These are phyloP conservation scores for Oryza coarctata DNA, from an alignment of 176 grass and related monocot species.

Conservation along the genomic window DNA sequence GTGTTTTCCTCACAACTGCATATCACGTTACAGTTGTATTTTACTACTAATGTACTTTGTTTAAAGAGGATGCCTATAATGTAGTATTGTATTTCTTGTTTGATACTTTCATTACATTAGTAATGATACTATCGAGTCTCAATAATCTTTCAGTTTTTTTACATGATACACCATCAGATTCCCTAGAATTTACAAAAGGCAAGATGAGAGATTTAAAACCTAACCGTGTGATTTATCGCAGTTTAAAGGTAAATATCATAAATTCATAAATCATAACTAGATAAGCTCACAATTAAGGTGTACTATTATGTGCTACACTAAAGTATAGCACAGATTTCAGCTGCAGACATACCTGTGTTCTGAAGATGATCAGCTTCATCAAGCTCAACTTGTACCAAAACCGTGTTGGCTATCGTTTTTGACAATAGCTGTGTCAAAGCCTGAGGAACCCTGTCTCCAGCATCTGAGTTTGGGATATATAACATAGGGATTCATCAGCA, in stretches of 20 bases:
- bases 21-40: constrained; percentile 37
- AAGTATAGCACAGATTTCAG: not conserved
- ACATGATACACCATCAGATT: not conserved
- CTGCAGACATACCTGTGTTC: not conserved
- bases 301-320: not conserved
- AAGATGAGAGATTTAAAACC: not conserved
- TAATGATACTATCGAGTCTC: constrained; percentile 19
- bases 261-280: not conserved
- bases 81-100: constrained; percentile 46
- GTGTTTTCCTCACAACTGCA: constrained; percentile 34
- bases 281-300: not conserved
- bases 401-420: not conserved
- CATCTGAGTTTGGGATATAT: not conserved
- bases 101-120: constrained; percentile 24
- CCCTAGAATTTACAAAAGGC: not conserved
- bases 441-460: not conserved
- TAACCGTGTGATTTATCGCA: constrained; percentile 6
- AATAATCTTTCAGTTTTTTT: not conserved
- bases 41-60: constrained; percentile 39
- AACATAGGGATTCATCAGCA: not conserved
- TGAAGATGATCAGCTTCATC: not conserved
- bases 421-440: not conserved
- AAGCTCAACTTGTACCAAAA: not conserved
- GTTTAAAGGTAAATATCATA: not conserved
- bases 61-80: constrained; percentile 37